Base-by-base conservation (phyloP, 108 stramenopile species). In the Cyclotella baltica region DNA sequence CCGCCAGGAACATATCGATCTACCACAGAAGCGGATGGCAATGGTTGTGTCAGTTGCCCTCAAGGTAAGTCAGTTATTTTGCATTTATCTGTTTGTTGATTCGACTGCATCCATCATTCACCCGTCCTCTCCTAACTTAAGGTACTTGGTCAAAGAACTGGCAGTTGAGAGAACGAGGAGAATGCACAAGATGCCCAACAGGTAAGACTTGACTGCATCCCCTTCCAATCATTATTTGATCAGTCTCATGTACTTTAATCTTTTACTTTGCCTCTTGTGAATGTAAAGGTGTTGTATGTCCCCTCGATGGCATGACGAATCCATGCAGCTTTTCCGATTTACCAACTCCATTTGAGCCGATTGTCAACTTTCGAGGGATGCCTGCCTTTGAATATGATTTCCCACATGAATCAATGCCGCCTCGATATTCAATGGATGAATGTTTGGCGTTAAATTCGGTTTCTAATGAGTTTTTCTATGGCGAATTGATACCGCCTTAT, bases 81-180 rank as follows among this genome's bases (percentile, higher is more conserved):
- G 47, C 50, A 50, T 9, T 28, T 89, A 88, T 53, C 47, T 81
- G 18, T 88, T 88, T 0, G 88, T 89, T 20, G 81, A 66, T 19
- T 90, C 85, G 58, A 72, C 40, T 43, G 40, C 40, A 11, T 6
- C 40, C 10, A 11, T 43, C 13, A 43, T 43, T 88, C 3, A 62
- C 71, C 29, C 87, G 71, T 29, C 28, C 84, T 0, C 62, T 46
- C 37, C 9, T n/a, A 2, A 58, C 87, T 25, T 78, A 86, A 73
- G 93, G 94, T 4, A 90, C 88, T 3, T 96, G 95, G 95, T 88
- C 87, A 53, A 96, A 95, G 68, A 93, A 96, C 75, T 96, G 92
- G 90, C 88, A 91, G 35, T 73, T 96, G 53, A 76, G 95, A 61
- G 92, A 95, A 56, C 77, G 75, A 50, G 89, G 89, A 1, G 92